Base-by-base conservation (phyloP, 2,329 filamentous ascomycete genomes). In the Botryotinia globosa region DNA sequence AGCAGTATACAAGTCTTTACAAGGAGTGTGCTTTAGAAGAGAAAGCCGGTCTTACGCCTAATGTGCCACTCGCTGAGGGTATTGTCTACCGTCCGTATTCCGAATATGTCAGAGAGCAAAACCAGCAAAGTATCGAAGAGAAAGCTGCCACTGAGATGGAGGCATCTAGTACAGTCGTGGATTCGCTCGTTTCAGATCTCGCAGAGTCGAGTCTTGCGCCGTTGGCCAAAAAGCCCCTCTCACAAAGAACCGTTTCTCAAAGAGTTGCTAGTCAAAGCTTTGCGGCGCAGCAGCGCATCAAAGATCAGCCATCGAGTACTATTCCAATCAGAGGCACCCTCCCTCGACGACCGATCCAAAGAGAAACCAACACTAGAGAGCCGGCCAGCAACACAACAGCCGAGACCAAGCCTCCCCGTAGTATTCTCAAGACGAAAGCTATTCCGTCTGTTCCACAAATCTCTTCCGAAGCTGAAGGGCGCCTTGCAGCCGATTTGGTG, bases 21-120 rank as follows among this genome's bases (percentile, higher is more conserved):
- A 87, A 88, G 77, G 89, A 91, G 78, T 88, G 91, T 81, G 88
- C 88, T 0, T 85, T 88, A n/a, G 89, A 91, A 80, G 89, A 91
- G 79, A 88, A 91, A 80, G 87, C 87, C 58, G 88, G 89, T 1
- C 82, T 91, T 71, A 91, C 89, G 0, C 89, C 89, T 0, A 83
- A 85, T 75, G 90, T 91, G 73, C 89, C 89, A 3, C 82, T 91
- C 34, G 85, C 86, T 3, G 86, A 89, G 72, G 86, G 87, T 59
- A 83, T 90, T 67, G 89, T 91, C 20, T 91, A 91, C 78, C 83
- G 88, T 34, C 89, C 89, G 0, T 91, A 89, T 74, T 87, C 90
- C 69, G 88, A 89, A 74, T 87, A 88, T 81, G 81, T 87, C 73
- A 85, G 82, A 77, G 89, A 91, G 78, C 85, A 88, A 73, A 71